These are phyloP conservation scores for Pythium insidiosum DNA, from an alignment of 352 stramenopile genomes.

Conservation along the genomic window DNA sequence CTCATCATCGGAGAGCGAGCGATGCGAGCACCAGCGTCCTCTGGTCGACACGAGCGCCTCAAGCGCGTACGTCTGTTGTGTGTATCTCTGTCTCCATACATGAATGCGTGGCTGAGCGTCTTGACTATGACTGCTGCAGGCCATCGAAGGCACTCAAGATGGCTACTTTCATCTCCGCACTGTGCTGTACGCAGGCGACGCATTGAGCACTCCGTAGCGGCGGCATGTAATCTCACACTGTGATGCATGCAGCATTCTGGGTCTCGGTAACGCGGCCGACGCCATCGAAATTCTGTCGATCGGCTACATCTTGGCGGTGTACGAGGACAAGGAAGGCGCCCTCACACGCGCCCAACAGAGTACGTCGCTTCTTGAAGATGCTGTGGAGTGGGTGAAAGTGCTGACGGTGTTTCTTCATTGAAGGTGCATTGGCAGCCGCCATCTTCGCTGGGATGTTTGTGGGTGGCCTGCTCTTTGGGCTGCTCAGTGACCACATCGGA, in stretches of 20 bases:
- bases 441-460: constrained; percentile 90
- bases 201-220: neutral
- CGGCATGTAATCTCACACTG: neutral
- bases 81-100: no score
- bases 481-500: constrained; percentile 70
- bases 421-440: constrained; percentile 74
- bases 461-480: constrained; percentile 70
- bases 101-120: no score
- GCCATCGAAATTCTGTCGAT: constrained; percentile 89
- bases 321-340: constrained; percentile 61
- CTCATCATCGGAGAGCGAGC: neutral
- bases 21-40: neutral
- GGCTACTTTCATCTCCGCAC: constrained; percentile 63
- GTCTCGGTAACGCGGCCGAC: constrained; percentile 81
- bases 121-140: constrained; percentile 19
- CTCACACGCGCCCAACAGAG: constrained; percentile 44
- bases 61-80: constrained; percentile 9
- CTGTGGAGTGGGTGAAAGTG: no score
- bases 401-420: no score
- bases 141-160: constrained; percentile 43
- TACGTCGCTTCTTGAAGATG: constrained; percentile 12
- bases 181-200: constrained; percentile 33
- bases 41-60: constrained; percentile 12
- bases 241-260: constrained; percentile 48
- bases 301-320: constrained; percentile 85